These are phyloP conservation scores for Tulasnella sp. DNA, from an alignment of 768 basidiomycete genomes.

Conservation along the genomic window DNA sequence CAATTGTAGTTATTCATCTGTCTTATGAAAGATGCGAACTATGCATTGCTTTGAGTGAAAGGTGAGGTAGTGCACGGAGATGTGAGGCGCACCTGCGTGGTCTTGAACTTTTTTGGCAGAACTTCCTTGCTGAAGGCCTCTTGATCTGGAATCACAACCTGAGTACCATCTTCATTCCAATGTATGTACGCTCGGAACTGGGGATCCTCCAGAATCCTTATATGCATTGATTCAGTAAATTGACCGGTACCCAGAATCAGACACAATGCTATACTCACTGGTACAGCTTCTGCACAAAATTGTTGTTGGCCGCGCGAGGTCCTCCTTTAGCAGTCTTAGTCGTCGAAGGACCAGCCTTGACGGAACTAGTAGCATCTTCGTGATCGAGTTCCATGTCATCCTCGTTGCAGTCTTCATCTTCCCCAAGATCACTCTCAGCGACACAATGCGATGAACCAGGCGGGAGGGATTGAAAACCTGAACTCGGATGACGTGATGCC, in stretches of 20 bases:
- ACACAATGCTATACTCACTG: conserved; percentile 18
- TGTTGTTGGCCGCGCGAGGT: conserved; percentile 38
- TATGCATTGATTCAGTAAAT: neutral
- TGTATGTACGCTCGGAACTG: neutral
- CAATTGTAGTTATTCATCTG: conserved; percentile 97
- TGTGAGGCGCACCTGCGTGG: neutral
- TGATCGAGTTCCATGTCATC: conserved; percentile 2
- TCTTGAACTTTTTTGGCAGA: conserved; percentile 7
- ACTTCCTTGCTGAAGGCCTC: neutral
- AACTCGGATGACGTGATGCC: no score
- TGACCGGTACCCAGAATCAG: neutral
- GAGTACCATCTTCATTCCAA: neutral
- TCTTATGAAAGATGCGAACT: conserved; percentile 91
- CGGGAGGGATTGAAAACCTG: no score
- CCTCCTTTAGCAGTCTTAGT: neutral
- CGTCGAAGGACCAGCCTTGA: no score
- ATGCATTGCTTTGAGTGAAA: neutral
- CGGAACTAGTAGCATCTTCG: neutral
- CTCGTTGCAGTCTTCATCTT: neutral
- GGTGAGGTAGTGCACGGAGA: neutral
- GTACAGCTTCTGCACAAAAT: conserved; percentile 82
- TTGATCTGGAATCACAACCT: neutral
- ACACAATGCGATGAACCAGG: no score
- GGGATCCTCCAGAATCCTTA: conserved; percentile 4
- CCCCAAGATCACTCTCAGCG: no score